Percentiles rank a stretch among this genome's conserved stretches.
Conservation (phyloP, 192 early-diverging fungal species). For the Neocallimastix lanati region DNA sequence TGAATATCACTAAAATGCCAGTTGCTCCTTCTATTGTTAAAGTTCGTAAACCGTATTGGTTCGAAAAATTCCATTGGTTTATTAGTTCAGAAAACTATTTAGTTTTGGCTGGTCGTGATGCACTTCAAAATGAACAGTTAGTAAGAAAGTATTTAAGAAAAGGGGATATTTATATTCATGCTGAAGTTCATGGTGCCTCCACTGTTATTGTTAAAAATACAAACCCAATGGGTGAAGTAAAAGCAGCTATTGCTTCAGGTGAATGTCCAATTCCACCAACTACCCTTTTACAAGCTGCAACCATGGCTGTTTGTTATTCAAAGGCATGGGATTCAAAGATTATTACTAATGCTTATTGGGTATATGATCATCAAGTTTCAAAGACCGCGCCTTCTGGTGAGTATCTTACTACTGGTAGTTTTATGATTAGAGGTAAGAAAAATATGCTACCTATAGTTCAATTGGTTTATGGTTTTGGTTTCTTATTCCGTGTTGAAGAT, state of each 20-base stretch:
- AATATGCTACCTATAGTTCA: slow-evolving; percentile 78
- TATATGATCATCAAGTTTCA: slow-evolving; percentile 64
- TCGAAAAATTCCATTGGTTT: slow-evolving; percentile 97
- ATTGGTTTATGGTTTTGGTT: slow-evolving; percentile 90
- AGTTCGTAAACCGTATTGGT: slow-evolving; percentile 80
- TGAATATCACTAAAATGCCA: slow-evolving; percentile 55
- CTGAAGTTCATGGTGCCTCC: slow-evolving; percentile 82
- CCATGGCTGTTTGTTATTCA: slow-evolving; percentile 86
- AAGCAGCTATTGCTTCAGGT: slow-evolving; percentile 2
- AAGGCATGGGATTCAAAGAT: slow-evolving; percentile 96
- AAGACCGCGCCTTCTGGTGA: slow-evolving; percentile 84
- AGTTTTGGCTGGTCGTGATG: slow-evolving; percentile 80
- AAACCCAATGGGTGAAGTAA: not conserved
- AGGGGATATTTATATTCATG: slow-evolving; percentile 79
- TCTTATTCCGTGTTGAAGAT: slow-evolving; percentile 79
- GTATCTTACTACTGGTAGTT: slow-evolving; percentile 71
- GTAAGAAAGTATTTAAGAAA: slow-evolving; percentile 49
- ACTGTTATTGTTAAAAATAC: slow-evolving; percentile 78
- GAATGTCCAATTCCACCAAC: slow-evolving; percentile 57
- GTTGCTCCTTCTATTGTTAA: not conserved
- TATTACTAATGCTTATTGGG: slow-evolving; percentile 89
- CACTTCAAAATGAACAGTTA: slow-evolving; percentile 81
- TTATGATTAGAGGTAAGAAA: slow-evolving; percentile 90
- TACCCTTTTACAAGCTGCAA: slow-evolving; percentile 83
- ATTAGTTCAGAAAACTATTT: slow-evolving; percentile 81